Base-by-base conservation (phyloP, 2,329 filamentous ascomycete genomes). In the Paecilomyces niveus region DNA sequence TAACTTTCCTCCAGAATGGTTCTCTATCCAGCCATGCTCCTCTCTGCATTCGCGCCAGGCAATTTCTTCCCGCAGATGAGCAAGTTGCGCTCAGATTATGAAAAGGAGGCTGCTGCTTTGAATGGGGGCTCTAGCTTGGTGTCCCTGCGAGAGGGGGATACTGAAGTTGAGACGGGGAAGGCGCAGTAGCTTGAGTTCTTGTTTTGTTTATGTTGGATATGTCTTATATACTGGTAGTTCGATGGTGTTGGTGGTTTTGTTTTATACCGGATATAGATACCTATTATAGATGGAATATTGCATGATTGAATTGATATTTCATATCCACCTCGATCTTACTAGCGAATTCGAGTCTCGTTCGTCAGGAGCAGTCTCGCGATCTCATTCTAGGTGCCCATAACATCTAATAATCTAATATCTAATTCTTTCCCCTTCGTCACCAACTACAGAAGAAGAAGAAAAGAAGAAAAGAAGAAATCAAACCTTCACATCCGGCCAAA, bases 51-150 rank as follows among this genome's bases (percentile, higher is more conserved):
- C 70, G 78, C 83, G 51, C 82, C 83, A 0, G 83, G 81, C 11
- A 57, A 82, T 52, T 75, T 80, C 62, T 85, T 85, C 74, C 82
- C 81, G 0, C 78, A 79, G 62, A 84, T 61, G 60, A 85, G 82
- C 35, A 45, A 45, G 9, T 18, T 45, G 39, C 39, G 39, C n/a
- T 45, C 39, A 2, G 39, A 45, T n/a, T 45, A 45, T n/a, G 39
- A 18, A n/a, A 45, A 45, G 7, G 39, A 45, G 15, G 18, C 39
- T 21, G 35, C 35, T 39, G 39, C 39, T 13, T 18, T 45, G 15
- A 45, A 45, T 45, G 35, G n/a, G 35, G 6, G n/a, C 15, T 45
- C 35, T 5, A 45, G 35, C 15, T 45, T 13, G 5, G 39, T 8
- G n/a, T 18, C 39, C 18, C 15, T 45, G 7, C 39, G 39, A 21